Conservation (phyloP, 2,329 filamentous ascomycete species). For the Colletotrichum sp. region DNA sequence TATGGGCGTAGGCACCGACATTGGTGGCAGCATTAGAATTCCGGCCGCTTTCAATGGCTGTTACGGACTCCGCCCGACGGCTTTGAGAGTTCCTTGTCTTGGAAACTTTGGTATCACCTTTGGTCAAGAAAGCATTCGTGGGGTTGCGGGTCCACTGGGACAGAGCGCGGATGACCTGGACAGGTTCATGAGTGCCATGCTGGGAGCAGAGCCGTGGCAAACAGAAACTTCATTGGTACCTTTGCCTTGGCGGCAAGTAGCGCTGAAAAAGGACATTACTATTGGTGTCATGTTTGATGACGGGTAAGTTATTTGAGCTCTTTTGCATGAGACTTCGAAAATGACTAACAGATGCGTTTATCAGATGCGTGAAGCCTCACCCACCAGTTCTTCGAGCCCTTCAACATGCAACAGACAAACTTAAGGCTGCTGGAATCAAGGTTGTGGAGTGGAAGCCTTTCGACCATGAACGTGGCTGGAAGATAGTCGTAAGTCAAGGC, state of each 20-base stretch:
- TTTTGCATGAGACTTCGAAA: not conserved
- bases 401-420: conserved; percentile 41
- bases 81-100: conserved; percentile 63
- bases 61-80: conserved; percentile 60
- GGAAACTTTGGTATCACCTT: conserved; percentile 60
- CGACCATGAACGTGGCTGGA: conserved; percentile 36
- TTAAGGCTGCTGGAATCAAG: conserved; percentile 53
- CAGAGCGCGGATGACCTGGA: conserved; percentile 60
- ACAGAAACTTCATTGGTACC: conserved; percentile 61
- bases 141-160: conserved; percentile 53
- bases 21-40: conserved; percentile 25
- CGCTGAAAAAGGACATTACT: conserved; percentile 45
- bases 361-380: conserved; percentile 49
- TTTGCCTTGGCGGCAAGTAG: conserved; percentile 55
- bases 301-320: conserved; percentile 39
- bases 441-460: conserved; percentile 55
- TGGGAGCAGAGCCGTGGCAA: conserved; percentile 60
- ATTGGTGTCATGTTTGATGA: conserved; percentile 71
- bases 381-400: conserved; percentile 68
- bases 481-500: not conserved
- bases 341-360: not conserved
- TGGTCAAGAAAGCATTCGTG: conserved; percentile 68
- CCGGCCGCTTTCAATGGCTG: conserved; percentile 62
- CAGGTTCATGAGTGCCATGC: conserved; percentile 56
- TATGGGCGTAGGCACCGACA: conserved; percentile 37